Percentiles rank a stretch among this genome's conserved stretches.
These are phyloP conservation scores for Fusarium illudens DNA, from an alignment of 2,329 filamentous ascomycete species.

Conservation along the genomic window DNA sequence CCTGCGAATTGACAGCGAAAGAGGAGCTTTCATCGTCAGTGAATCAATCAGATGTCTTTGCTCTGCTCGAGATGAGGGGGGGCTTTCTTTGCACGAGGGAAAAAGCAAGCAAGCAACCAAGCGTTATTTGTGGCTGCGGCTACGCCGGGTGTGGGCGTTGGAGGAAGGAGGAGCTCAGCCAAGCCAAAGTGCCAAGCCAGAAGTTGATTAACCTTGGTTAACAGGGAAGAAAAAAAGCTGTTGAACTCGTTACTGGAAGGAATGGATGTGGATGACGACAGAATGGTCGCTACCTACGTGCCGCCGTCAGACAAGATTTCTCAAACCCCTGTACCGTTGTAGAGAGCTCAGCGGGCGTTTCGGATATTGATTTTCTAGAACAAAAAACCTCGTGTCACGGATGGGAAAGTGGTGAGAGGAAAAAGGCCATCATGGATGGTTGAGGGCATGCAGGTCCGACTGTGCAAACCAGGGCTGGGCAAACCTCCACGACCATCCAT, in stretches of 20 bases:
- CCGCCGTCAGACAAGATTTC: not conserved
- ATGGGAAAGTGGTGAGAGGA: constrained; percentile 1
- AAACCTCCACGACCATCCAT: not conserved
- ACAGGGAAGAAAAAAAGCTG: not conserved
- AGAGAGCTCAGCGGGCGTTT: not conserved
- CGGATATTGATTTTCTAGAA: constrained; percentile 21
- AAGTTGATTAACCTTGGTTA: constrained; percentile 18
- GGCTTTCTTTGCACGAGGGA: not conserved
- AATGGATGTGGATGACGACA: not conserved
- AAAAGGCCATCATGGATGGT: not conserved
- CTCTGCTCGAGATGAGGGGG: constrained; percentile 26
- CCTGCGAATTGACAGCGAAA: not conserved
- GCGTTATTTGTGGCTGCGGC: constrained; percentile 8
- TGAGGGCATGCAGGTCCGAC: constrained; percentile 1
- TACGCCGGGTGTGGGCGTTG: constrained; percentile 28
- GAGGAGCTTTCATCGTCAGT: not conserved
- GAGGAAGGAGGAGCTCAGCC: not conserved
- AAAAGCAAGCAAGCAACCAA: constrained; percentile 26
- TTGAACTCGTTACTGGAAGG: not conserved
- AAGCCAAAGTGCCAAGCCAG: not conserved
- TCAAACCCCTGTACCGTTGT: not conserved
- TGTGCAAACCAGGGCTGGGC: not conserved
- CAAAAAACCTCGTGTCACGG: not conserved
- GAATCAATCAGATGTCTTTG: not conserved
- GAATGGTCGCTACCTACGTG: not conserved